Conservation (phyloP, 192 early-diverging fungal genomes). For the Chytriomyces sp. region DNA sequence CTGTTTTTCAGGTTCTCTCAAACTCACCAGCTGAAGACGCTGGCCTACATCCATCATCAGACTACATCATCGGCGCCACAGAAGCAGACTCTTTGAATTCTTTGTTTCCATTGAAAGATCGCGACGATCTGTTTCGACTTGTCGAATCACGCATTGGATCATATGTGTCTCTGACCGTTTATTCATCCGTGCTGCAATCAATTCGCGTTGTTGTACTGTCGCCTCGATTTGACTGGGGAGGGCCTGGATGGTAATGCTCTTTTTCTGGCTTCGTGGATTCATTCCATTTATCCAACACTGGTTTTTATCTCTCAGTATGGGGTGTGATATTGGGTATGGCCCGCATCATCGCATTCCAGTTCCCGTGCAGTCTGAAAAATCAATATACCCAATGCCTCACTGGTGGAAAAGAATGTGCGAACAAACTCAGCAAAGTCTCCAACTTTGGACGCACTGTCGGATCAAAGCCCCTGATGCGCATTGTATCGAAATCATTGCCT, state of each 20-base stretch:
- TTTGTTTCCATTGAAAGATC: neutral
- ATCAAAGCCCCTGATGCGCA: slow-evolving; percentile 17
- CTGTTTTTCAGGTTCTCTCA: neutral
- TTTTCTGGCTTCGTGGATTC: neutral
- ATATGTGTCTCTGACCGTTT: slow-evolving; percentile 4
- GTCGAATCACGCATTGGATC: slow-evolving; percentile 22
- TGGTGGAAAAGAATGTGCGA: neutral
- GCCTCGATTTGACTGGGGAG: slow-evolving; percentile 31
- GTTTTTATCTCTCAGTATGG: slow-evolving; percentile 4
- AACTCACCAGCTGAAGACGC: slow-evolving; percentile 36
- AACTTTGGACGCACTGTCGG: neutral
- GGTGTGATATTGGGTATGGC: slow-evolving; percentile 32
- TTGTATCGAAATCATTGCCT: slow-evolving; percentile 8
- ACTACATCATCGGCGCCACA: slow-evolving; percentile 29
- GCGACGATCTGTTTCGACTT: slow-evolving; percentile 23
- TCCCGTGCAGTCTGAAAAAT: neutral
- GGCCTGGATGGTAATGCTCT: slow-evolving; percentile 31
- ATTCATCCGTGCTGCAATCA: slow-evolving; percentile 25
- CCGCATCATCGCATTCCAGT: slow-evolving; percentile 21
- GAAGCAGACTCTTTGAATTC: neutral
- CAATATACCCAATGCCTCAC: neutral
- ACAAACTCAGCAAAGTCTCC: neutral
- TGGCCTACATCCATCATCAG: slow-evolving; percentile 16
- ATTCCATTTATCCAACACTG: neutral
- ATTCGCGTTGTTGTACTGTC: slow-evolving; percentile 15